Conservation (phyloP, 805 yeast species). For the Yarrowia osloensis region DNA sequence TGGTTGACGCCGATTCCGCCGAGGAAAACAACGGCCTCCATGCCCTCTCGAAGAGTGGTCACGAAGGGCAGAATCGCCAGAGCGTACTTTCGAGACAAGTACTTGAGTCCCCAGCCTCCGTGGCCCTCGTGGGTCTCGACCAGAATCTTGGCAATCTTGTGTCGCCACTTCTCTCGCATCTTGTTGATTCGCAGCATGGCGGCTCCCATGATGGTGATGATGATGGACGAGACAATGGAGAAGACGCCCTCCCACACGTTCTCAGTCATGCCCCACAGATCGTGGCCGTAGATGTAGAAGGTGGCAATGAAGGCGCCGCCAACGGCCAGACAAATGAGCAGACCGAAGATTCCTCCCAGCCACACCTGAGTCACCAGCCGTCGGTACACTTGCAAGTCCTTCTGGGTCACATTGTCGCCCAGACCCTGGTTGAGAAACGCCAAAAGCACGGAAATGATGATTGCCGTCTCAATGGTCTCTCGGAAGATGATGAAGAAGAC, state of each 20-base stretch:
- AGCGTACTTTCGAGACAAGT: constrained; percentile 57
- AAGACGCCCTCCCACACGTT: constrained; percentile 87
- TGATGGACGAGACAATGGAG: constrained; percentile 72
- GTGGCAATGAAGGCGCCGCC: constrained; percentile 71
- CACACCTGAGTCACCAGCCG: constrained; percentile 69
- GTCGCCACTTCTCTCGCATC: constrained; percentile 78
- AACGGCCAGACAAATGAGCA: constrained; percentile 65
- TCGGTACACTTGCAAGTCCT: constrained; percentile 48
- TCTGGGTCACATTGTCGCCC: constrained; percentile 35
- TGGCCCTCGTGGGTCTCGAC: constrained; percentile 46
- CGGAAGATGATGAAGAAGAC: constrained; percentile 89
- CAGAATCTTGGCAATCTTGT: constrained; percentile 52
- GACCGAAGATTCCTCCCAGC: constrained; percentile 76
- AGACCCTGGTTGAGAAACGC: constrained; percentile 89
- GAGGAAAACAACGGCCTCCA: constrained; percentile 93
- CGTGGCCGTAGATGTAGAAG: constrained; percentile 77
- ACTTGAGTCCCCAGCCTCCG: constrained; percentile 45
- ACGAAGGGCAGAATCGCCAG: constrained; percentile 88
- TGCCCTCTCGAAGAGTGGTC: constrained; percentile 93
- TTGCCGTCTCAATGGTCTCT: constrained; percentile 88
- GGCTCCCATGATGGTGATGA: constrained; percentile 90
- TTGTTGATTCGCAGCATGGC: constrained; percentile 92
- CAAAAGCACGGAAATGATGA: constrained; percentile 82
- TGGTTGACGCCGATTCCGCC: constrained; percentile 88
- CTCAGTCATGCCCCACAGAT: constrained; percentile 85